Base-by-base conservation (phyloP, 192 early-diverging fungal genomes). In the Coemansia sp. region DNA sequence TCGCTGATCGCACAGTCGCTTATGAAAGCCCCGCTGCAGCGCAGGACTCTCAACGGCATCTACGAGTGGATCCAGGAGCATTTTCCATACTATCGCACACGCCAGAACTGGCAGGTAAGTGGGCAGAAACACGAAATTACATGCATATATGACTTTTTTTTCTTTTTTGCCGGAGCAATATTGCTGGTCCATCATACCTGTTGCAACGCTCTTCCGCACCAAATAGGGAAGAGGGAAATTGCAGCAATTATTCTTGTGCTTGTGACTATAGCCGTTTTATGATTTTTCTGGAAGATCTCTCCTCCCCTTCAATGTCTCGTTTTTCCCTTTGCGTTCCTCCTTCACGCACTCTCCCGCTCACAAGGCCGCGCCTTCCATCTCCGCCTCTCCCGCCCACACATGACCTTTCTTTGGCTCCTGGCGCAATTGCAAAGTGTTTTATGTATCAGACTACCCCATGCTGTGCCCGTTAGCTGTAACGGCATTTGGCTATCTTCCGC, bases 1-100 rank as follows among this genome's bases (percentile, higher is more conserved):
- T 88, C 88, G 53, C 76, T 96, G 50, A 94, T 96, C 67, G 86
- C 91, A 1, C 87, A 93, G 74, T 93, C 94, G 44, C 91, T 96
- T 62, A 82, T 88, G 59, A 85, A 84, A 16, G 86, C 84, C 40
- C 86, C 87, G 13, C 76, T 82, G 54, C 84, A 89, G 70, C 86
- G 87, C 64, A 75, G 93, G 61, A 93, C 94, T 0, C 85, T 96
- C 37, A 90, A 90, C 64, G 93, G 91, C n/a, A 94, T 96, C 63
- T 96, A 96, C 79, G 85, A 90, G 46, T 95, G 89, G 86, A 87
- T 94, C 22, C 87, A 87, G 69, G 87, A 89, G 42, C 72, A 90
- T 68, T 95, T 90, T 67, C 90, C 92, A 25, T 95, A 92, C 76
- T 96, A 90, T 63, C 81, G 85, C 67, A 88, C 88, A 37, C 91